Percentiles rank a stretch among this genome's conserved stretches.
phyloP scores from a whole-genome alignment of 75 land plant genomes.

The Adiantum capillusveneris region DNA sequence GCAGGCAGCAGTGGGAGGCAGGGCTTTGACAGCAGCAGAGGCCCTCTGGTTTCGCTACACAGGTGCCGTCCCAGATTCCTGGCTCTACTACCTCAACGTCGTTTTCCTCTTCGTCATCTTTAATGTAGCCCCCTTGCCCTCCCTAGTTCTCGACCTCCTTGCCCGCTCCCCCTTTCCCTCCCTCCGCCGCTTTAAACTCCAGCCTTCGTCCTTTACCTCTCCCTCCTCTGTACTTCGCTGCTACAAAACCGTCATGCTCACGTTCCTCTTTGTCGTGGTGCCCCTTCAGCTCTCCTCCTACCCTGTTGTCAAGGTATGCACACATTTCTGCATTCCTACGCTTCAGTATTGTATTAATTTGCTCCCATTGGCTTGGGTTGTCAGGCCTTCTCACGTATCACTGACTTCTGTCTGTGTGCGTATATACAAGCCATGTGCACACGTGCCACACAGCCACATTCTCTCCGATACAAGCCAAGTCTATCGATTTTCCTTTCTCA shows the following conservation, averaged over 20 bases:
- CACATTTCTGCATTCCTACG: background rate
- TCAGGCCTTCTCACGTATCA: background rate
- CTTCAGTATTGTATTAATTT: no score
- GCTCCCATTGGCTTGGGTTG: background rate
- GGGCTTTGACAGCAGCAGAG: constrained; percentile 17
- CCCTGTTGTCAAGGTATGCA: constrained; percentile 20
- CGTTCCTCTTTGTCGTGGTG: constrained; percentile 27
- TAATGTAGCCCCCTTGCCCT: constrained; percentile 26
- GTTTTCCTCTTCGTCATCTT: constrained; percentile 22
- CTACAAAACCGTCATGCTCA: constrained; percentile 22
- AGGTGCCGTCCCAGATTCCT: constrained; percentile 16
- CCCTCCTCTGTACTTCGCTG: constrained; percentile 10
- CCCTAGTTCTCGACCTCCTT: constrained; percentile 16
- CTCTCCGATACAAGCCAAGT: no score
- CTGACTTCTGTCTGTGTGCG: background rate
- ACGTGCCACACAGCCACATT: no score
- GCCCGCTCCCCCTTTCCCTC: background rate
- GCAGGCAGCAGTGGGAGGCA: constrained; percentile 14
- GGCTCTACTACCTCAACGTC: constrained; percentile 23
- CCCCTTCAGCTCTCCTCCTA: constrained; percentile 33
- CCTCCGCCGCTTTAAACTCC: constrained; percentile 21
- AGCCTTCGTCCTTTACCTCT: constrained; percentile 22
- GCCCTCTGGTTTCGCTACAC: constrained; percentile 20
- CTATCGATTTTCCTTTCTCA: no score
- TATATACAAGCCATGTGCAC: no score